Evolutionary conservation across 495 filamentous ascomycete species (phyloP).

Genomic region (Tuber indicum): DNA sequence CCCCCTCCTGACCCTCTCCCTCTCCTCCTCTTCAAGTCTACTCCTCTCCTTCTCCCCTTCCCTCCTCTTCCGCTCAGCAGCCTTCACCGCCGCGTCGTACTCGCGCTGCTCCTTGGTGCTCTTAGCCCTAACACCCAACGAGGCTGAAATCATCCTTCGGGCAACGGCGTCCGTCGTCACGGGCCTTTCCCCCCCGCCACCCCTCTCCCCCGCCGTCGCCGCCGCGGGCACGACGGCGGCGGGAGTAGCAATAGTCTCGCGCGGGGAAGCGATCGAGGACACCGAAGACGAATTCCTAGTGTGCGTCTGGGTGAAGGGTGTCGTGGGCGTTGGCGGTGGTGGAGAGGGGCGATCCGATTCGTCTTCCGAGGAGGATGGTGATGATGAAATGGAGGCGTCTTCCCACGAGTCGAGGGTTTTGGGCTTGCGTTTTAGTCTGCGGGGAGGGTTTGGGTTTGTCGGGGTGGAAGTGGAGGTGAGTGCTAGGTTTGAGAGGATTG

Average conservation of each 20-base stretch:
- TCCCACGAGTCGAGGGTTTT: constrained; percentile 78
- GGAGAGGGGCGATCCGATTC: constrained; percentile 40
- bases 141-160: constrained; percentile 80
- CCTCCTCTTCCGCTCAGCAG: constrained; percentile 72
- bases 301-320: constrained; percentile 58
- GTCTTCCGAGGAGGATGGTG: constrained; percentile 22
- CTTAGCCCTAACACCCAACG: constrained; percentile 72
- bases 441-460: constrained; percentile 10
- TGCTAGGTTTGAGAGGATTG: constrained; percentile 3
- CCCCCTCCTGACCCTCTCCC: constrained; percentile 62
- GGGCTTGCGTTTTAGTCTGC: constrained; percentile 47
- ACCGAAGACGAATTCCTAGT: constrained; percentile 50
- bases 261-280: constrained; percentile 39
- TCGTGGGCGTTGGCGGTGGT: constrained; percentile 45
- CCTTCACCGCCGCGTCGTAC: constrained; percentile 75
- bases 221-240: constrained; percentile 6
- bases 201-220: constrained; percentile 28
- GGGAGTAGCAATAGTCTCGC: constrained; percentile 26
- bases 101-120: constrained; percentile 80
- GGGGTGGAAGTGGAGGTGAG: not conserved
- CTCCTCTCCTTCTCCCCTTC: constrained; percentile 65
- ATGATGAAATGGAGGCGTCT: constrained; percentile 52
- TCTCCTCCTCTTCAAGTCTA: constrained; percentile 58
- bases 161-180: constrained; percentile 93
- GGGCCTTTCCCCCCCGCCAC: constrained; percentile 46